Evolutionary conservation across 2,329 filamentous ascomycete species (phyloP).

Genomic region (Aspergillus sp.): DNA sequence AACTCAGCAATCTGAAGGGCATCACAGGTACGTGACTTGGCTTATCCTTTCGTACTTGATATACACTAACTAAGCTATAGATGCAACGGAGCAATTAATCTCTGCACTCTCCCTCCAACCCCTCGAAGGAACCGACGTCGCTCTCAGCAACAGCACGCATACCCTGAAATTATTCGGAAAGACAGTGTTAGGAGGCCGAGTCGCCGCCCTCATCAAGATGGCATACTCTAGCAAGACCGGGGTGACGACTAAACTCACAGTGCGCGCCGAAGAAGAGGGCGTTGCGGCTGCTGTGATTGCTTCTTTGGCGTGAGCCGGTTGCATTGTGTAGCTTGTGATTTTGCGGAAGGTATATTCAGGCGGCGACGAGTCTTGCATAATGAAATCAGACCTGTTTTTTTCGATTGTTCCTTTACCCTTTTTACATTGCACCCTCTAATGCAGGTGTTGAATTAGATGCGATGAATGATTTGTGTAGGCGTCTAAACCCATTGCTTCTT

Average conservation of each 20-base stretch:
- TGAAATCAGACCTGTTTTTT: conserved; percentile 22
- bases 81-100: conserved; percentile 88
- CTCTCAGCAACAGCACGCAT: conserved; percentile 84
- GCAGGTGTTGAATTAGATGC: conserved; percentile 21
- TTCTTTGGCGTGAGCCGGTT: conserved; percentile 65
- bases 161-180: conserved; percentile 95
- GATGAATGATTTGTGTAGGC: conserved; percentile 23
- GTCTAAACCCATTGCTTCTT: conserved; percentile 13
- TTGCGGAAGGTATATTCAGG: conserved; percentile 10
- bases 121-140: conserved; percentile 89
- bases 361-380: conserved; percentile 22
- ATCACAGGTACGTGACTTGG: conserved; percentile 71
- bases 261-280: conserved; percentile 88
- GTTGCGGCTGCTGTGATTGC: conserved; percentile 81
- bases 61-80: conserved; percentile 49
- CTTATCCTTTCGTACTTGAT: background rate
- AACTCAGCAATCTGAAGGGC: conserved; percentile 83
- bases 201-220: conserved; percentile 87
- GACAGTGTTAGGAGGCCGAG: conserved; percentile 85
- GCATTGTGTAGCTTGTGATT: conserved; percentile 14
- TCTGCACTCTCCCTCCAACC: conserved; percentile 87
- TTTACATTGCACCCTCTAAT: conserved; percentile 17
- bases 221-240: conserved; percentile 89
- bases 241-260: conserved; percentile 92
- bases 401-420: conserved; percentile 11